phyloP scores from a whole-genome alignment of 2,329 filamentous ascomycete species.

The Aspergillus sp. region DNA sequence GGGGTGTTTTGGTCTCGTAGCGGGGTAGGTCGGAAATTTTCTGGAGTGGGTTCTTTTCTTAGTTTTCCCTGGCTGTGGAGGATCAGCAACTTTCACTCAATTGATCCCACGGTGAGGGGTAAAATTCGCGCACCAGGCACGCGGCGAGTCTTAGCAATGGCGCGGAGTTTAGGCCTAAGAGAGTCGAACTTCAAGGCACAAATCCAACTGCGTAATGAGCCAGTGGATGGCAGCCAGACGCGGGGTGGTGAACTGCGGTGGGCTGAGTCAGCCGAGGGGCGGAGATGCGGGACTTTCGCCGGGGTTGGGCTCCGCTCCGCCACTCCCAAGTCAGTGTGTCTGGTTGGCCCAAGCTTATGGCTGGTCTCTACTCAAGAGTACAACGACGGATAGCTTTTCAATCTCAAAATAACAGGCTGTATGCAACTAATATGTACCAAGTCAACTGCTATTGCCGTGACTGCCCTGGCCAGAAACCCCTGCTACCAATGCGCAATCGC shows the following conservation, averaged over 20 bases:
- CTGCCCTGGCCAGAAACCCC: slow-evolving; percentile 16
- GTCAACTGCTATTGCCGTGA: not conserved
- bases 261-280: slow-evolving; percentile 16
- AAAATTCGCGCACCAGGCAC: not conserved
- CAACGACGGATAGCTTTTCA: not conserved
- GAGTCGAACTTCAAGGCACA: not conserved
- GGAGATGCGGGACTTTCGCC: slow-evolving; percentile 10
- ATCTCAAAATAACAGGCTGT: not conserved
- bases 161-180: not conserved
- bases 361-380: not conserved
- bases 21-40: slow-evolving; percentile 4
- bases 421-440: not conserved
- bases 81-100: not conserved
- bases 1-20: not conserved
- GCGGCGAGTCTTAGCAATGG: not conserved
- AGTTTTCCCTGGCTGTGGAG: not conserved
- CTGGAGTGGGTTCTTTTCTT: not conserved
- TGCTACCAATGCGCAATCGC: slow-evolving; percentile 4
- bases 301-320: slow-evolving; percentile 5
- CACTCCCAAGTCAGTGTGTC: not conserved
- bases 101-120: not conserved
- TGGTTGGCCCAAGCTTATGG: not conserved
- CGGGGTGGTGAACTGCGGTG: slow-evolving; percentile 5
- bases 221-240: not conserved
- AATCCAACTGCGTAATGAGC: not conserved